A percentile compares a stretch with the other conserved stretches of the same genome.
Evolutionary conservation across 2,329 filamentous ascomycete genomes (phyloP).

Genomic region (Neofusicoccum kwambonambiense): DNA sequence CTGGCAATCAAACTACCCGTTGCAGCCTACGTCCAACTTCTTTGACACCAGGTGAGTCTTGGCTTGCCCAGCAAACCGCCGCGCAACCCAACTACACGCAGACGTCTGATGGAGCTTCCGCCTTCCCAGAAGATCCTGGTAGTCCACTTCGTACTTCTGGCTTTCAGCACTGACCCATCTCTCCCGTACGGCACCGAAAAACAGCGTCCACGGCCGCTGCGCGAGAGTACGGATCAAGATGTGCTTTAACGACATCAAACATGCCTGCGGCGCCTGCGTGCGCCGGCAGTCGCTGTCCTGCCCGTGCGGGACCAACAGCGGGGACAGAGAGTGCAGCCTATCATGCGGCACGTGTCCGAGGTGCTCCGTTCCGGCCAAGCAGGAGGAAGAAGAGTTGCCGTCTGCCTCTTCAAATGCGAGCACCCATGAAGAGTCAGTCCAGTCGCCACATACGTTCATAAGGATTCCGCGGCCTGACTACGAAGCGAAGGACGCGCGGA

Average conservation of each 20-base stretch:
- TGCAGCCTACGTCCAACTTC: background rate
- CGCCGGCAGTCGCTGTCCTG: conserved; percentile 15
- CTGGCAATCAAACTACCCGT: background rate
- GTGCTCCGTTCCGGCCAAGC: background rate
- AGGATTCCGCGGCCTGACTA: background rate
- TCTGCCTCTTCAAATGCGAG: background rate
- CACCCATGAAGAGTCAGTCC: background rate
- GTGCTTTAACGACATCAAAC: conserved; percentile 17
- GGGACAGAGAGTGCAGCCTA: conserved; percentile 16
- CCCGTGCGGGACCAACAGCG: conserved; percentile 10
- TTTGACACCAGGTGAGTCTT: conserved; percentile 3
- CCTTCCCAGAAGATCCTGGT: background rate
- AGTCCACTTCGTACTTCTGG: background rate
- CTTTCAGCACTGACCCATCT: background rate
- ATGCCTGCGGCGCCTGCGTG: conserved; percentile 9
- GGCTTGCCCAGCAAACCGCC: background rate
- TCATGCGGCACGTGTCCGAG: conserved; percentile 9
- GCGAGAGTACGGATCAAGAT: background rate
- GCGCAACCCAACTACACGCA: background rate
- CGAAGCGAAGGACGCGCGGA: conserved; percentile 3
- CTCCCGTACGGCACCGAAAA: background rate
- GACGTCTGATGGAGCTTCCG: background rate
- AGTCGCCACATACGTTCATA: background rate
- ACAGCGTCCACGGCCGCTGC: too few species aligned
- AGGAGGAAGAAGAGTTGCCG: background rate